Evolutionary conservation across 805 yeast species (phyloP).

Genomic region (Debaryomyces prosopidis): DNA sequence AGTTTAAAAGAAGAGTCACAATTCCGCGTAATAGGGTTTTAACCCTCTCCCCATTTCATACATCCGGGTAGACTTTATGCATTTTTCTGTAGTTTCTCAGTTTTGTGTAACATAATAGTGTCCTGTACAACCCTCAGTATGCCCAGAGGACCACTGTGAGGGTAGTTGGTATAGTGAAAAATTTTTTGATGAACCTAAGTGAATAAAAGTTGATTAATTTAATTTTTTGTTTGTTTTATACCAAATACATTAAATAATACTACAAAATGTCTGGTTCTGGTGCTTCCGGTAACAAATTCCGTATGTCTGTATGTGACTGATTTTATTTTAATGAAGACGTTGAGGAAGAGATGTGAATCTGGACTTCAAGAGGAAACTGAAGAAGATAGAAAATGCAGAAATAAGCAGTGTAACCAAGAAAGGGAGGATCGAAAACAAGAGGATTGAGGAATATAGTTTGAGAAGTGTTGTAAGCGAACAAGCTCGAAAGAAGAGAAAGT

Average conservation of each 20-base stretch:
- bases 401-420: background rate
- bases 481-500: background rate
- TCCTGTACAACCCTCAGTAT: too few relatives aligned
- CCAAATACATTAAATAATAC: constrained; percentile 28
- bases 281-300: constrained; percentile 99
- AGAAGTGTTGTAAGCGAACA: background rate
- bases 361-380: background rate
- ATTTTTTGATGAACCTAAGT: constrained; percentile 5
- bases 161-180: constrained; percentile 2
- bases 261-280: constrained; percentile 81
- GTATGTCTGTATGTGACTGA: constrained; percentile 87
- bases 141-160: background rate
- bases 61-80: too few relatives aligned
- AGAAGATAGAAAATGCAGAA: background rate
- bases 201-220: background rate
- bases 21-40: too few relatives aligned
- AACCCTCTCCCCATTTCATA: too few relatives aligned
- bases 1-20: too few relatives aligned
- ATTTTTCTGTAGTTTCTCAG: too few relatives aligned
- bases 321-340: constrained; percentile 1
- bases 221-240: constrained; percentile 6
- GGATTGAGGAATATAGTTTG: background rate
- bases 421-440: background rate
- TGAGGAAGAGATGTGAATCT: background rate
- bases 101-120: too few relatives aligned